Conservation (phyloP, 768 basidiomycete genomes). For the Cytidiella melzeri region DNA sequence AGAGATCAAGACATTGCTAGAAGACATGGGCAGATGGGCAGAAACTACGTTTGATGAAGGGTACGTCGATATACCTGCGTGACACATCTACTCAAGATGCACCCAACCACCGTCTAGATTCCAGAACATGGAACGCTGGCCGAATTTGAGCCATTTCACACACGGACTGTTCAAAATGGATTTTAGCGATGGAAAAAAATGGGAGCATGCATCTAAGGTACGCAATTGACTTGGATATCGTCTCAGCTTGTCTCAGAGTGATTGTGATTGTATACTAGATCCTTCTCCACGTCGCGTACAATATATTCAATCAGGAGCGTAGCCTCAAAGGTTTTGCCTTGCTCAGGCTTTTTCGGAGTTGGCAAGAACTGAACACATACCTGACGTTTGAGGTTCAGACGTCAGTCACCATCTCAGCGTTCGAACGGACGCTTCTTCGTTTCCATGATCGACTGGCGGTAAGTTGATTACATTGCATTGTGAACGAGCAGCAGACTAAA, state of each 20-base stretch:
- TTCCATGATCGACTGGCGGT: constrained; percentile 3
- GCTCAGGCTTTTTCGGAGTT: neutral
- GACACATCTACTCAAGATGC: too few species aligned
- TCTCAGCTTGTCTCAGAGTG: neutral
- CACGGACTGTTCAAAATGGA: neutral
- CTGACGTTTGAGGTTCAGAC: constrained; percentile 8
- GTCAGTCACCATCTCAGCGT: neutral
- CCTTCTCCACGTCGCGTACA: neutral
- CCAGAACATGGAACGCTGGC: neutral
- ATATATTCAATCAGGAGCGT: neutral
- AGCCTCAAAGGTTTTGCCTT: neutral
- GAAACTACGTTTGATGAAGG: too few species aligned
- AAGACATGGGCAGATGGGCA: too few species aligned
- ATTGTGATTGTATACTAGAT: neutral
- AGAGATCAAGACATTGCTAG: neutral
- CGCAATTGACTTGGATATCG: neutral
- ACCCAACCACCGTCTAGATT: too few species aligned
- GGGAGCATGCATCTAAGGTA: neutral
- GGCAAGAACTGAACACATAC: constrained; percentile 2
- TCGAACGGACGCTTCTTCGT: neutral
- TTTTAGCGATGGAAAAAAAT: constrained; percentile 2
- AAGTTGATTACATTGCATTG: neutral
- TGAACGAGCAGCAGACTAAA: neutral
- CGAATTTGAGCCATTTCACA: neutral
- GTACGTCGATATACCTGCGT: too few species aligned